These are phyloP conservation scores for Globisporangium spiculum DNA, from an alignment of 352 stramenopile species.

Conservation along the genomic window DNA sequence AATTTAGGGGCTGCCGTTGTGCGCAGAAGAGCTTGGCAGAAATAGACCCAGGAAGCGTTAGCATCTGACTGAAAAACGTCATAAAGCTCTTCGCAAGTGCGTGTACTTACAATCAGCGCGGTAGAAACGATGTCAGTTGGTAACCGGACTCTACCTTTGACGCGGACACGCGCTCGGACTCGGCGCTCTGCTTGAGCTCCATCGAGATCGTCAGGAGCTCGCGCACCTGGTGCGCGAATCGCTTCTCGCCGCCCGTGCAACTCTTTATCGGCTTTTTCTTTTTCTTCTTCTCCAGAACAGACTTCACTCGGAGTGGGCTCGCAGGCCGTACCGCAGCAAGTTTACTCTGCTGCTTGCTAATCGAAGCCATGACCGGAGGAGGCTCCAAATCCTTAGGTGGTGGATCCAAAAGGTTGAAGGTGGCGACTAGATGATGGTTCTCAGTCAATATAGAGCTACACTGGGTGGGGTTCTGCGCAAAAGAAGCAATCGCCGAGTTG, in stretches of 20 bases:
- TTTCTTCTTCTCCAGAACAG: slow-evolving; percentile 4
- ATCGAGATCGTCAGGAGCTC: slow-evolving; percentile 11
- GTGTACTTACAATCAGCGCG: neutral
- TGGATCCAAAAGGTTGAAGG: neutral
- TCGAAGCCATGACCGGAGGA: neutral
- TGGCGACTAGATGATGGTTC: neutral
- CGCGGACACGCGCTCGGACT: neutral
- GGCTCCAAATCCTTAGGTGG: neutral
- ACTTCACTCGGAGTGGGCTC: neutral
- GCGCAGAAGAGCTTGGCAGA: neutral
- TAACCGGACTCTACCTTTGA: neutral
- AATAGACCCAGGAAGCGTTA: neutral
- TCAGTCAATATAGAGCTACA: neutral
- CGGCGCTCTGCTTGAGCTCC: slow-evolving; percentile 2
- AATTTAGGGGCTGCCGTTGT: neutral
- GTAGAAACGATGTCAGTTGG: neutral
- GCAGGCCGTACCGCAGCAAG: neutral
- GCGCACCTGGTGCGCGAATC: slow-evolving; percentile 9
- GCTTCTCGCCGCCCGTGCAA: neutral
- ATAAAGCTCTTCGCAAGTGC: neutral
- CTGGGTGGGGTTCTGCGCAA: neutral
- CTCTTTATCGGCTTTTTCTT: neutral
- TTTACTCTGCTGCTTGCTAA: neutral
- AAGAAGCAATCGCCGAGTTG: neutral
- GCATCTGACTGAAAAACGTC: neutral